phyloP scores from a whole-genome alignment of 2,329 filamentous ascomycete species.

The Clonostachys chloroleuca region DNA sequence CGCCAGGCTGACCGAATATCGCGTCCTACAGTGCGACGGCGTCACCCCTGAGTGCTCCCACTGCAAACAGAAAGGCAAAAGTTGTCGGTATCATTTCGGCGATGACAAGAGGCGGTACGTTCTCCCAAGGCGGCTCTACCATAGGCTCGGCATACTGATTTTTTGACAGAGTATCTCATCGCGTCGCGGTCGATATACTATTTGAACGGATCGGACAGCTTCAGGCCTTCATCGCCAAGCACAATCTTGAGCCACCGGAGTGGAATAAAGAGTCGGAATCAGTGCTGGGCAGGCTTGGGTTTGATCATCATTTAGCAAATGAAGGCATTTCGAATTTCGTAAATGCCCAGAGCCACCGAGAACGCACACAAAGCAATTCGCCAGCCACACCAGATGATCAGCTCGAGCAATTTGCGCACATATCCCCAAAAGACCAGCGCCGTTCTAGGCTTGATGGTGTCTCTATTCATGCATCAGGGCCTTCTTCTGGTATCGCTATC shows the following conservation, averaged over 20 bases:
- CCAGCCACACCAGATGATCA: too few relatives aligned
- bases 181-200: not conserved
- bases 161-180: not conserved
- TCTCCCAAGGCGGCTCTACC: not conserved
- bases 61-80: not conserved
- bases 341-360: too few relatives aligned
- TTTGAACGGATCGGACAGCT: not conserved
- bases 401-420: too few relatives aligned
- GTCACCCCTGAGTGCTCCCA: not conserved
- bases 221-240: not conserved
- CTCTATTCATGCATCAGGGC: too few relatives aligned
- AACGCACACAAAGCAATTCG: too few relatives aligned
- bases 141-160: not conserved
- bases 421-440: too few relatives aligned
- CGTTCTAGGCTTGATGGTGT: too few relatives aligned
- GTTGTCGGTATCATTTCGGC: not conserved
- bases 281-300: too few relatives aligned
- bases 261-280: not conserved
- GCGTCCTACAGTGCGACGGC: not conserved
- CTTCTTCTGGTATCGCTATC: too few relatives aligned
- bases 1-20: too few relatives aligned
- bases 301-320: too few relatives aligned
- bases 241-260: not conserved
- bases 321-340: too few relatives aligned
- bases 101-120: not conserved